Base-by-base conservation (phyloP, 2,329 filamentous ascomycete genomes). In the Monosporascus ibericus region DNA sequence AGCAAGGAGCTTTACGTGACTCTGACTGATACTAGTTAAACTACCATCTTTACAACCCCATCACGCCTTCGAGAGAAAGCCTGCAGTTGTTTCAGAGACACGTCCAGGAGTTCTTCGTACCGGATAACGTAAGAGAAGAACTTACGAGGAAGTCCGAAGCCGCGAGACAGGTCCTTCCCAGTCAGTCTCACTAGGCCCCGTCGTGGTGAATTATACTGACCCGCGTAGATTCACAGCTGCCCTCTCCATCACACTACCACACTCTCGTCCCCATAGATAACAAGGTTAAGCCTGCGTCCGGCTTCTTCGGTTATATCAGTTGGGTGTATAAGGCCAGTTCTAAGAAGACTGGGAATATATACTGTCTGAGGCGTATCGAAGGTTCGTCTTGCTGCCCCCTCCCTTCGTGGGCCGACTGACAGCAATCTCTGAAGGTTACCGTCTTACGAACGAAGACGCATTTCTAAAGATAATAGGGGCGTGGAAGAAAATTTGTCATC, bases 261-360 rank as follows among this genome's bases (percentile, higher is more conserved):
- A 95, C 91, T 4, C 78, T 99, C 11, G 91, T 96, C 8, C 90
- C 92, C 4, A 75, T 99, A 44, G 92, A 97, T 68, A 88, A 86
- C 8, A 87, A 80, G 48, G 84, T 90, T 55, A 83, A 91, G 59
- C 92, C 90, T 68, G 90, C 86, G 59, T 81, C 85, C 4, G 80
- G 82, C 14, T 82, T 88, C 17, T 96, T 96, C 70, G 90, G 91
- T 27, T 95, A 90, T 64, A 84, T 87, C 6, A 96, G 87, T 62
- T 97, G 92, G 90, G 83, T 96, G 1, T 99, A 96, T 75, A 97
- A 97, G 73, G 92, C 92, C 8, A 85, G 87, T 24, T 95, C 90
- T 6, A 86, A 82, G 68, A 94, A 94, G 66, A 92, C 92, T 62
- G 94, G 92, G 11, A 86, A 88, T 58, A 84, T 86, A n/a, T 97